These are phyloP conservation scores for Calonectria fujianensis DNA, from an alignment of 2,329 filamentous ascomycete genomes.

Conservation along the genomic window DNA sequence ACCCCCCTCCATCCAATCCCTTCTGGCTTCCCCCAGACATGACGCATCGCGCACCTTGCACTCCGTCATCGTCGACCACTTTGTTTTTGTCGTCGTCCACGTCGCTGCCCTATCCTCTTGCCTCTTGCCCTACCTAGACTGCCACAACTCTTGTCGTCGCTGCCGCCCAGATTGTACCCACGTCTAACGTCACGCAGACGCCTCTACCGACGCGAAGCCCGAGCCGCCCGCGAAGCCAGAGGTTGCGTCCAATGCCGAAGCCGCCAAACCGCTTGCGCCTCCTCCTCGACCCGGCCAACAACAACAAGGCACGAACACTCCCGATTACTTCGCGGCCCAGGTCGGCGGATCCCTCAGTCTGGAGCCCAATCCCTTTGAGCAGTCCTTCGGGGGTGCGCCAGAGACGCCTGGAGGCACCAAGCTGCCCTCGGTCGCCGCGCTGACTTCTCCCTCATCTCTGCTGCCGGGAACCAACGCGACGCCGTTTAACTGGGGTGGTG, in stretches of 20 bases:
- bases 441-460: conserved; percentile 92
- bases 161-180: conserved; percentile 48
- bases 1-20: conserved; percentile 36
- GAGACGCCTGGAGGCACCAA: conserved; percentile 90
- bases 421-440: conserved; percentile 90
- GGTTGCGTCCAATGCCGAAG: conserved; percentile 72
- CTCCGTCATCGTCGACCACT: conserved; percentile 48
- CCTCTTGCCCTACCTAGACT: conserved; percentile 45
- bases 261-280: conserved; percentile 80
- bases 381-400: conserved; percentile 85
- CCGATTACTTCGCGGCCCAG: conserved; percentile 81
- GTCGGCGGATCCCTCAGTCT: conserved; percentile 76
- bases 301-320: conserved; percentile 70
- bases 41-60: conserved; percentile 53
- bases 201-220: conserved; percentile 67
- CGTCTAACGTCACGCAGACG: conserved; percentile 59
- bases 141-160: conserved; percentile 41
- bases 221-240: conserved; percentile 70
- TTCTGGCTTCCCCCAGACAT: conserved; percentile 45
- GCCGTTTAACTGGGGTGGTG: conserved; percentile 85
- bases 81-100: conserved; percentile 42
- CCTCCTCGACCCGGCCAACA: conserved; percentile 79
- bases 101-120: conserved; percentile 28
- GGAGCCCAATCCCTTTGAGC: conserved; percentile 98
- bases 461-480: conserved; percentile 83